phyloP scores from a whole-genome alignment of 257 asterid species.

The Linderniella brevidens region DNA sequence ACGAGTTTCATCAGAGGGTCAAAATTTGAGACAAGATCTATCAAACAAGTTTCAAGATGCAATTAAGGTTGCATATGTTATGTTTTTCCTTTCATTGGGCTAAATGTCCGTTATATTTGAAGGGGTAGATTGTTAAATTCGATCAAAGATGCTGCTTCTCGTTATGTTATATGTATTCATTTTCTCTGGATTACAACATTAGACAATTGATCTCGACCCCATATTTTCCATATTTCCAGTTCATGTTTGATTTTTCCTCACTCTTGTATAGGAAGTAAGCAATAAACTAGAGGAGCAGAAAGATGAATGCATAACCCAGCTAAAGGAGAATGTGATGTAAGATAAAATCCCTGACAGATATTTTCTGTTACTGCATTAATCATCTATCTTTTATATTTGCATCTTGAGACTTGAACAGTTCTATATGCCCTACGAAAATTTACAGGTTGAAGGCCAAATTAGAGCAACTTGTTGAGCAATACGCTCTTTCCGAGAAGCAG shows the following conservation, averaged over 20 bases:
- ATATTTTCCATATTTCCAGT: constrained; percentile 2
- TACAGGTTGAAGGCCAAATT: constrained; percentile 76
- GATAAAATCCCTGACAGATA: constrained; percentile 14
- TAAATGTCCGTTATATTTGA: neutral
- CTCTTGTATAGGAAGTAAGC: constrained; percentile 69
- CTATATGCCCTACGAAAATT: neutral
- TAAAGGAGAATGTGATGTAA: constrained; percentile 96
- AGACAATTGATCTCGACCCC: neutral
- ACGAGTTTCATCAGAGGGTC: constrained; percentile 77
- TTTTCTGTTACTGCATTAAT: too few relatives aligned
- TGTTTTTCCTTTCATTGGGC: constrained; percentile 1
- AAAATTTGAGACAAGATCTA: constrained; percentile 74
- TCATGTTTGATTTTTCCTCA: constrained; percentile 9
- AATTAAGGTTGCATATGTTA: constrained; percentile 45
- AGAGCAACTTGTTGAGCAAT: constrained; percentile 77
- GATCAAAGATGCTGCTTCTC: too few relatives aligned
- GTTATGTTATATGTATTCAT: too few relatives aligned
- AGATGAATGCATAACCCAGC: constrained; percentile 77
- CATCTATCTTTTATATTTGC: too few relatives aligned
- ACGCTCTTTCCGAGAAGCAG: constrained; percentile 76
- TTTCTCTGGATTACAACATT: neutral
- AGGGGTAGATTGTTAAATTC: neutral
- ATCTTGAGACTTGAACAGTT: too few relatives aligned
- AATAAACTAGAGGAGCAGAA: constrained; percentile 91
- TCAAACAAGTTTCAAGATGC: constrained; percentile 94